Conservation (phyloP, 2,329 filamentous ascomycete species). For the Colletotrichum echinochloae region DNA sequence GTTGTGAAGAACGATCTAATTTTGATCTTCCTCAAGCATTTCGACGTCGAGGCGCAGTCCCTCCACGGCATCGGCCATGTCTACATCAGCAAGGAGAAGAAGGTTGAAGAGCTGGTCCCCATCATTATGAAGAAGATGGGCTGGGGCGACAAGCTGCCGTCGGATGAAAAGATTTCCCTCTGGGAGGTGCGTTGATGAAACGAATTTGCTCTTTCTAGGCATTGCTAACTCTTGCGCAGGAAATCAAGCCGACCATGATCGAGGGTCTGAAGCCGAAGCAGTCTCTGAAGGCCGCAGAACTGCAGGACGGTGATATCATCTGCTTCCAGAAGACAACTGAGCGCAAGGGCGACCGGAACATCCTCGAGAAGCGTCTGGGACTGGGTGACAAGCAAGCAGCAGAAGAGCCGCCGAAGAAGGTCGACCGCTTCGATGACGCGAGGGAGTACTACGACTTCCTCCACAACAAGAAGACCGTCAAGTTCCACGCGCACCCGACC, state of each 20-base stretch:
- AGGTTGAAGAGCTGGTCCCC: conserved; percentile 85
- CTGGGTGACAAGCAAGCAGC: conserved; percentile 53
- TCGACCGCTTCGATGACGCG: conserved; percentile 75
- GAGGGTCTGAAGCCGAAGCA: conserved; percentile 93
- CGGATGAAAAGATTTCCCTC: conserved; percentile 72
- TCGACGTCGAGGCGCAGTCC: conserved; percentile 81
- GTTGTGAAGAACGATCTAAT: conserved; percentile 73
- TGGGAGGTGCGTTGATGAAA: conserved; percentile 72
- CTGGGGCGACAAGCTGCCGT: conserved; percentile 81
- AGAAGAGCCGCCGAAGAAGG: conserved; percentile 54
- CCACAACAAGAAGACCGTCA: conserved; percentile 82
- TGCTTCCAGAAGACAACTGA: conserved; percentile 83
- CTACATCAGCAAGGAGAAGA: conserved; percentile 89
- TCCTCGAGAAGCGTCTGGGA: conserved; percentile 54
- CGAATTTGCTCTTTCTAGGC: background rate
- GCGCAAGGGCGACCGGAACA: conserved; percentile 56
- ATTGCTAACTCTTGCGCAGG: conserved; percentile 57
- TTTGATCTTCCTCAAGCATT: conserved; percentile 92
- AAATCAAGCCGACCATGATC: conserved; percentile 99
- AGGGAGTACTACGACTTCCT: conserved; percentile 94
- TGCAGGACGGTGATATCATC: conserved; percentile 96
- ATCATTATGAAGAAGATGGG: conserved; percentile 85
- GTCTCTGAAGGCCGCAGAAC: conserved; percentile 88
- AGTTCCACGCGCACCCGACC: conserved; percentile 77
- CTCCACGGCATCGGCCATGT: conserved; percentile 83